Base-by-base conservation (phyloP, 129 eudicot species). In the Flaveria brownii region DNA sequence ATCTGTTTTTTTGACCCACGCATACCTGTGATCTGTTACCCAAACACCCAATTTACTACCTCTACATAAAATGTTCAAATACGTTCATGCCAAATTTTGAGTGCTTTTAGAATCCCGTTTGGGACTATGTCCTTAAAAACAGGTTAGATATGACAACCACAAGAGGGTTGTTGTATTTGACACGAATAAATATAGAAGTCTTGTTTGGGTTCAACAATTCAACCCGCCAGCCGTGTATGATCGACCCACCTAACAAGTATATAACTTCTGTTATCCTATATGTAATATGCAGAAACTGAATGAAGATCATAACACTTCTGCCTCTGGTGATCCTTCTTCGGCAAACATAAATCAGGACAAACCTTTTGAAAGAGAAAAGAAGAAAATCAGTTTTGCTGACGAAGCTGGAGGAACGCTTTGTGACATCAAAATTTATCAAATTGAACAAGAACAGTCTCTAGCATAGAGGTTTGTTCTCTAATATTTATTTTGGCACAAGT, bases 381-480 rank as follows among this genome's bases (percentile, higher is more conserved):
- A 75, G 78, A 91, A 83, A 76, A 91, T 95, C 8, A 80, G 76
- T 17, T 95, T 95, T 81, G 99, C 99, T 0, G 97, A 95, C 76
- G 97, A 95, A 89, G 96, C 89, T 72, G 99, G 99, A 59, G 96
- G 93, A 39, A 72, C 17, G 28, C 89, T 95, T 47, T 95, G 97
- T n/a, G 89, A 87, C 52, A 85, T 95, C 74, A 95, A 83, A 79
- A 49, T 78, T 22, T 84, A 85, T 71, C 85, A 85, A 22, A 69
- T 77, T 41, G 82, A 77, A 14, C 60, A 17, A 79, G 67, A 80
- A 73, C 79, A 49, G 65, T 43, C 71, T 28, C 62, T 23, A 55
- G 15, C 33, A 72, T 42, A 46, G 56, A 0, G 16, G 30, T 77
- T 50, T 8, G 36, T 68, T 26, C 13, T 42, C 39, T 18, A 55